These are phyloP conservation scores for Penicillium pancosmium DNA, from an alignment of 495 filamentous ascomycete genomes.

Conservation along the genomic window DNA sequence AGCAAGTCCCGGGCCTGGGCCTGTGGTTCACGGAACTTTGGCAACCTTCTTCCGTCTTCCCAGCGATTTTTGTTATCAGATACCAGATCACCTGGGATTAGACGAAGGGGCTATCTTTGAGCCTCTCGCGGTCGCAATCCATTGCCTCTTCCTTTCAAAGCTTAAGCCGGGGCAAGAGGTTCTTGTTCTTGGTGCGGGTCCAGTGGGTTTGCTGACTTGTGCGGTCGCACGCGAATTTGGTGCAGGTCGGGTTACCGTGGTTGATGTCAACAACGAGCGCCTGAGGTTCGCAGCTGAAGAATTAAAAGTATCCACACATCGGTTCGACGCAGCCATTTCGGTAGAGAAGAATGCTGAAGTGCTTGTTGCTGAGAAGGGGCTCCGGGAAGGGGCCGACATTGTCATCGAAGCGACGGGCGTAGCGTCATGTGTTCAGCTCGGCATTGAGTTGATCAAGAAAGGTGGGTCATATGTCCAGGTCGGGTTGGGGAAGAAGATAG, in stretches of 20 bases:
- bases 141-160: neutral
- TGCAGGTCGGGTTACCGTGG: slow-evolving; percentile 38
- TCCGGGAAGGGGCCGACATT: neutral
- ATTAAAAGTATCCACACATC: neutral
- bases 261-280: slow-evolving; percentile 33
- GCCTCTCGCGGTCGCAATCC: neutral
- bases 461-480: neutral
- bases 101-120: neutral
- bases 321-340: neutral
- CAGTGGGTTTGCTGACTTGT: slow-evolving; percentile 43
- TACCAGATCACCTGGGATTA: neutral
- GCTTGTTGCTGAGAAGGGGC: neutral
- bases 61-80: neutral
- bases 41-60: neutral
- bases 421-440: neutral
- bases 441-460: neutral
- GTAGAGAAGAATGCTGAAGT: neutral
- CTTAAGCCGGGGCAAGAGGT: slow-evolving; percentile 5
- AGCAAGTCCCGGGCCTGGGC: neutral
- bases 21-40: neutral
- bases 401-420: neutral
- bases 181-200: slow-evolving; percentile 42
- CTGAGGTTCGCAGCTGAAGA: neutral
- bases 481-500: neutral
- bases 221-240: slow-evolving; percentile 42